Percentiles rank a stretch among this genome's conserved stretches.
Conservation (phyloP, 306 rosid genomes). For the Canavalia gladiata region DNA sequence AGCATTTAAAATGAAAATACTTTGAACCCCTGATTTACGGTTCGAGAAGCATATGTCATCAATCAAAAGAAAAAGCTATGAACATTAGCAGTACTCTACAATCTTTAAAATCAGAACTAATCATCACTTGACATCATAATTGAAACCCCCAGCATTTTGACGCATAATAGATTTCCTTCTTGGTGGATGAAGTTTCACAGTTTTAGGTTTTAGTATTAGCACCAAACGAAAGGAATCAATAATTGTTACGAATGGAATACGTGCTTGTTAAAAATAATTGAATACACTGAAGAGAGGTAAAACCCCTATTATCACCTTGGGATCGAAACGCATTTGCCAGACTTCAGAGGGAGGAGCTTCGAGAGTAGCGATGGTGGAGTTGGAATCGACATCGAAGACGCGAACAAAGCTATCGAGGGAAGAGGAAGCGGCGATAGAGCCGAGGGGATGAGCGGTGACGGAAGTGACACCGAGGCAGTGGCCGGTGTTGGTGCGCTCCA, state of each 20-base stretch:
- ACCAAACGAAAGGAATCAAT: neutral
- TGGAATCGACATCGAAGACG: constrained; percentile 89
- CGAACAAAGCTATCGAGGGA: constrained; percentile 96
- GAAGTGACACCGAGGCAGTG: constrained; percentile 98
- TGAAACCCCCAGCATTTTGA: neutral
- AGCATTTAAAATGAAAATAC: constrained; percentile 5
- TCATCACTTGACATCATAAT: neutral
- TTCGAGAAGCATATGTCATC: constrained; percentile 13
- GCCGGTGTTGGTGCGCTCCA: constrained; percentile 81
- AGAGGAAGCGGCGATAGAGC: constrained; percentile 87
- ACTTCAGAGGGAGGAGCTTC: constrained; percentile 99
- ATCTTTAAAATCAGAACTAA: constrained; percentile 9
- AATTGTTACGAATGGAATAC: neutral
- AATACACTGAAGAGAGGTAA: neutral
- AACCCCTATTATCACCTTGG: constrained; percentile 60
- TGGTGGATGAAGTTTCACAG: neutral
- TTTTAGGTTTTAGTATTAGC: constrained; percentile 19
- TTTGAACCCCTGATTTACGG: neutral
- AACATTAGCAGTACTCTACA: neutral
- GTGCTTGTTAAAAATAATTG: neutral
- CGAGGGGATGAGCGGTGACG: constrained; percentile 93
- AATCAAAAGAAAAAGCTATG: neutral
- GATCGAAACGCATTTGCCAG: constrained; percentile 96
- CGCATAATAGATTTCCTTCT: neutral
- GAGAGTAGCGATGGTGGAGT: constrained; percentile 84